These are phyloP conservation scores for Myxozyma neglecta DNA, from an alignment of 805 yeast species.

Conservation along the genomic window DNA sequence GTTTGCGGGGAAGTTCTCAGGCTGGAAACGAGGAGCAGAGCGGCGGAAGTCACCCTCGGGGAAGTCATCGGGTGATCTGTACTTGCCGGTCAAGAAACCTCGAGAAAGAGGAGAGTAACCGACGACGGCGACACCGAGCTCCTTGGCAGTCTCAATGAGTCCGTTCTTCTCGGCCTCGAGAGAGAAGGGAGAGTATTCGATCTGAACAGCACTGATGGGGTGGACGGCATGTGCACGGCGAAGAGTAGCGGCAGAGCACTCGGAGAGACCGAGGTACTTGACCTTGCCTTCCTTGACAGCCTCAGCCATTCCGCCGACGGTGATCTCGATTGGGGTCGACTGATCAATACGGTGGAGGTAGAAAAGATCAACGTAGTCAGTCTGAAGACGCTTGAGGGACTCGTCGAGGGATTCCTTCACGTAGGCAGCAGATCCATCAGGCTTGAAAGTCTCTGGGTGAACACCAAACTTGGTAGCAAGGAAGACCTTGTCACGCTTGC, in stretches of 20 bases:
- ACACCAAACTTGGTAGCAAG: slow-evolving; percentile 64
- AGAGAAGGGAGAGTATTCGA: slow-evolving; percentile 72
- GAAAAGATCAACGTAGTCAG: slow-evolving; percentile 51
- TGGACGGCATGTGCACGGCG: slow-evolving; percentile 54
- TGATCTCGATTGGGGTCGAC: slow-evolving; percentile 56
- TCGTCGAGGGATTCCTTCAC: slow-evolving; percentile 15
- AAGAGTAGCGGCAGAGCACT: slow-evolving; percentile 64
- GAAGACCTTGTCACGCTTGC: slow-evolving; percentile 44
- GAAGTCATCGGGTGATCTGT: slow-evolving; percentile 47
- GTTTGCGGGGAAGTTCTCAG: slow-evolving; percentile 59
- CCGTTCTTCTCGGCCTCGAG: slow-evolving; percentile 65
- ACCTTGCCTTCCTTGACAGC: slow-evolving; percentile 64
- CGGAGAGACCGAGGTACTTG: slow-evolving; percentile 73
- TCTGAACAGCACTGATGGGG: slow-evolving; percentile 69
- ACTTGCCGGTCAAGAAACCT: slow-evolving; percentile 70
- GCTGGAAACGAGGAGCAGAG: slow-evolving; percentile 56
- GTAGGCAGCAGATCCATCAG: slow-evolving; percentile 29
- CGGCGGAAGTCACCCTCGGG: slow-evolving; percentile 59
- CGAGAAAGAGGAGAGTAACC: slow-evolving; percentile 85
- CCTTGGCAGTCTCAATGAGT: slow-evolving; percentile 57
- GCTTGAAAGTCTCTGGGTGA: slow-evolving; percentile 39
- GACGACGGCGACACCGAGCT: slow-evolving; percentile 61
- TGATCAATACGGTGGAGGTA: slow-evolving; percentile 73
- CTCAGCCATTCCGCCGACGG: slow-evolving; percentile 56
- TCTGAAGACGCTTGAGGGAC: slow-evolving; percentile 25